Percentiles rank a stretch among this genome's conserved stretches.
phyloP scores from a whole-genome alignment of 2,329 filamentous ascomycete species.

The Cladosporium halotolerans region DNA sequence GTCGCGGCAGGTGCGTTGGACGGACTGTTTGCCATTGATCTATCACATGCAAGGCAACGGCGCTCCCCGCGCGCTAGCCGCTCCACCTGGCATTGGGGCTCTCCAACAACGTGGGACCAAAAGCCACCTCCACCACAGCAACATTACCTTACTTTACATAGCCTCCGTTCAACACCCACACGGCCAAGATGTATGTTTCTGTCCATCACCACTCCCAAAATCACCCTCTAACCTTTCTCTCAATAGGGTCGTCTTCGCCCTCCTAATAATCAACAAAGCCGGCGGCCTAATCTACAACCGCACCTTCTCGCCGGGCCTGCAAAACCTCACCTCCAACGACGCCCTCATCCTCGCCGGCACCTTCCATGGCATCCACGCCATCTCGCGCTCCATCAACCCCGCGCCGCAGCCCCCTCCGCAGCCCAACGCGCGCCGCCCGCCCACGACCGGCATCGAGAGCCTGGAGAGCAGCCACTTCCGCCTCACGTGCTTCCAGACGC shows the following conservation, averaged over 20 bases:
- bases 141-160: not conserved
- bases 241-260: slow-evolving; percentile 90
- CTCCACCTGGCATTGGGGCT: too few relatives aligned
- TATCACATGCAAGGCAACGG: too few relatives aligned
- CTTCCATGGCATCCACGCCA: slow-evolving; percentile 76
- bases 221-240: too few relatives aligned
- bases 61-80: too few relatives aligned
- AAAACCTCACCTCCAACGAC: slow-evolving; percentile 89
- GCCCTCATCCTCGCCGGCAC: slow-evolving; percentile 94
- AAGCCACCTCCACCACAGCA: too few relatives aligned
- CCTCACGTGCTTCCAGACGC: slow-evolving; percentile 89
- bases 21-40: too few relatives aligned
- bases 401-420: slow-evolving; percentile 30
- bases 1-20: too few relatives aligned
- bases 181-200: too few relatives aligned
- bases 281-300: slow-evolving; percentile 91
- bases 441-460: slow-evolving; percentile 75
- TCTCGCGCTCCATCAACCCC: slow-evolving; percentile 48
- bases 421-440: slow-evolving; percentile 41
- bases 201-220: too few relatives aligned
- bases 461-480: slow-evolving; percentile 92
- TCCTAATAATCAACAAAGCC: slow-evolving; percentile 98
- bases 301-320: slow-evolving; percentile 80
- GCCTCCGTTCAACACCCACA: not conserved
- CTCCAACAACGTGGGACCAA: too few relatives aligned